A percentile compares a stretch with the other conserved stretches of the same genome.
Conservation (phyloP, 2,329 filamentous ascomycete species). For the Sclerotinia trifoliorum region DNA sequence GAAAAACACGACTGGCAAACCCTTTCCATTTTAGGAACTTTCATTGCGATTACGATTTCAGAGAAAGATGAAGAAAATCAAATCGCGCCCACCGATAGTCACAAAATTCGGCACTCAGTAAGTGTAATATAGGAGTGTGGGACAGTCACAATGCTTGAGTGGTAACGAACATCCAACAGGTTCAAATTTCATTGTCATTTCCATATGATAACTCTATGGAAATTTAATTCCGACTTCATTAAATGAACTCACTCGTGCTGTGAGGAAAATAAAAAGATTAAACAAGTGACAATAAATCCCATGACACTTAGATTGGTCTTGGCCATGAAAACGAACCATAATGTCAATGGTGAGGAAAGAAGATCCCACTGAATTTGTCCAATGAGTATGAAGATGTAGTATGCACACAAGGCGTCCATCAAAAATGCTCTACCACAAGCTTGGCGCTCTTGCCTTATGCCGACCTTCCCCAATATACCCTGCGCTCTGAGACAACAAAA, state of each 20-base stretch:
- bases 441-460: constrained; percentile 22
- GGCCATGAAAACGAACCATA: too few species aligned
- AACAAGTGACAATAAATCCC: too few species aligned
- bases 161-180: neutral
- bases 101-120: too few species aligned
- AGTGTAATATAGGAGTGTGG: neutral
- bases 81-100: neutral
- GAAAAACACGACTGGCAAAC: neutral
- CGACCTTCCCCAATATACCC: constrained; percentile 13
- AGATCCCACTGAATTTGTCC: too few species aligned
- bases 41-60: neutral
- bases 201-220: neutral
- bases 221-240: neutral
- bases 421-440: neutral
- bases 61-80: neutral
- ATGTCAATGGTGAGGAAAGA: too few species aligned
- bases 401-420: neutral
- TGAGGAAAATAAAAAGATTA: neutral
- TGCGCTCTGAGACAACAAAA: constrained; percentile 18
- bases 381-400: neutral
- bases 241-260: neutral
- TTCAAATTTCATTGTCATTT: neutral
- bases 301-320: neutral
- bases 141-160: neutral
- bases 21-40: neutral